Conservation (phyloP, 2,329 filamentous ascomycete species). For the Falciphora oryzae region DNA sequence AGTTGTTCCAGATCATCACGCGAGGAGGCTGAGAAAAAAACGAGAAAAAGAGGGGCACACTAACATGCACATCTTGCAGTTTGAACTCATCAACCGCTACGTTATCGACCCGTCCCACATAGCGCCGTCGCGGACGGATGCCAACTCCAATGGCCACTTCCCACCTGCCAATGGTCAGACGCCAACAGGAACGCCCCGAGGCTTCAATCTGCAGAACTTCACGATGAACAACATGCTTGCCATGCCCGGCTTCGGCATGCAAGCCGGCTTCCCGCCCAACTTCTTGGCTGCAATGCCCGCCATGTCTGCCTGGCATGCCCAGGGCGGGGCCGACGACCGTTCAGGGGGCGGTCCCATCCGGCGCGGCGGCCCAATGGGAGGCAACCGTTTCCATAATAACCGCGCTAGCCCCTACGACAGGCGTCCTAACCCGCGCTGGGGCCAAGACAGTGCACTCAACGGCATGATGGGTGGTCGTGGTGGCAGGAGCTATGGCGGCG, state of each 20-base stretch:
- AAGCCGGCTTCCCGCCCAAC: slow-evolving; percentile 36
- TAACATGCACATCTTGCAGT: slow-evolving; percentile 39
- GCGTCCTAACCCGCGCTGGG: slow-evolving; percentile 50
- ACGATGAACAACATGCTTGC: slow-evolving; percentile 51
- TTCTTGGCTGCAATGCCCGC: slow-evolving; percentile 43
- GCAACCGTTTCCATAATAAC: slow-evolving; percentile 53
- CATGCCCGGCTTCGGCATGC: slow-evolving; percentile 52
- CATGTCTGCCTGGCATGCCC: slow-evolving; percentile 42
- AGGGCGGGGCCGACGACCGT: slow-evolving; percentile 35
- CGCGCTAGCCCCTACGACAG: slow-evolving; percentile 71
- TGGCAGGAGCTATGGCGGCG: slow-evolving; percentile 37
- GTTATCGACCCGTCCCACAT: slow-evolving; percentile 93
- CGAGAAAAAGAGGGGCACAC: neutral
- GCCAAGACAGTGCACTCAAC: slow-evolving; percentile 30
- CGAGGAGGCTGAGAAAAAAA: neutral
- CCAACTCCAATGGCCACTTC: slow-evolving; percentile 94
- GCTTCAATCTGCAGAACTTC: slow-evolving; percentile 80
- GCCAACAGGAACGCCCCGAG: slow-evolving; percentile 78
- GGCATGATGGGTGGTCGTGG: slow-evolving; percentile 41
- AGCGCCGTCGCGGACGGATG: slow-evolving; percentile 85
- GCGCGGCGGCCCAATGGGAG: slow-evolving; percentile 46
- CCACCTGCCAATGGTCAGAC: slow-evolving; percentile 71
- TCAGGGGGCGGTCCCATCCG: slow-evolving; percentile 53
- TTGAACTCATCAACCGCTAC: slow-evolving; percentile 88
- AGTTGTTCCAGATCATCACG: slow-evolving; percentile 24